Evolutionary conservation across 805 yeast genomes (phyloP), one percentile per base, ranked within the genome.

Genomic region (Myxozyma neotropica): DNA sequence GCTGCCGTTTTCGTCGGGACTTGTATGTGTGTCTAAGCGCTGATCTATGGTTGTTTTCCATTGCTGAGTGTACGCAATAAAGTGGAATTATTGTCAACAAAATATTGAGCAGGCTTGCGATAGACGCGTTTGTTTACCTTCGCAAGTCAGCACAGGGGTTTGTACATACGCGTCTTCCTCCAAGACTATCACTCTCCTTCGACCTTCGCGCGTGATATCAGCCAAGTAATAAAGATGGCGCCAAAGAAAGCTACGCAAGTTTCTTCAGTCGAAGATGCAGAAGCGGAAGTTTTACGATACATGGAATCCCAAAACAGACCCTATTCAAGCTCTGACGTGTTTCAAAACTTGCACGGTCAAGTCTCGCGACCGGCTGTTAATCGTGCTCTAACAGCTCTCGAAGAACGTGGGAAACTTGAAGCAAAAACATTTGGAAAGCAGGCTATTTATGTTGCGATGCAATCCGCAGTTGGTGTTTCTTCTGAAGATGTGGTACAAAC

Each of bases 231-330:
- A 4, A 21, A 15, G 12, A 58, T 54, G 62, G 42, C 58, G 12
- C 47, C 50, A 10, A 54, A 50, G 26, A 48, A 48, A 31, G 21
- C 10, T 13, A 38, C 10, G 17, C 17, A 38, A 38, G n/a, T 38
- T 8, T 8, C 43, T 2, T 19, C 42, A 33, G 38, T 45, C 2
- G 44, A 47, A 17, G 38, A 40, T 19, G 55, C 19, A 2, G 60
- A 59, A 17, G 17, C 46, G 19, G 23, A 13, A 13, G 58, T 64
- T 21, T 55, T 58, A 15, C 52, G 36, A 10, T 64, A 64, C 49
- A 58, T 64, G 65, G 12, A 17, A 19, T 19, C 47, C 24, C 67
- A 63, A 49, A 64, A 64, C 44, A 52, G 68, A 17, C 68, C 68
- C 19, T 64, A 64, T 44, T 64, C 68, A 12, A 60, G 61, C 15